Conservation (phyloP, 768 basidiomycete species). For the Pleurotus citrinopileatus region DNA sequence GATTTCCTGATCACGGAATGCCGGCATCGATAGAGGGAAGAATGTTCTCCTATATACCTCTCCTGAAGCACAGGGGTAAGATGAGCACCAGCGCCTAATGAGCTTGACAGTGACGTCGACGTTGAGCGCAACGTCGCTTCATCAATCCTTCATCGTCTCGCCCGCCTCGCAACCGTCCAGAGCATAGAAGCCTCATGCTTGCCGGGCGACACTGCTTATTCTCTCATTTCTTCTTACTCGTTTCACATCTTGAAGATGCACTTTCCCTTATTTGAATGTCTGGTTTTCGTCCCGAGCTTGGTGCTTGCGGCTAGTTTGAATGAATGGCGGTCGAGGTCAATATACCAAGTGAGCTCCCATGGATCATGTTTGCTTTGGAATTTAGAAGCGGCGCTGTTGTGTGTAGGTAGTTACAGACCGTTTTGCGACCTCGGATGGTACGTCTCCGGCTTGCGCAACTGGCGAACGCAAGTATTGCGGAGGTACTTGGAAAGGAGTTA, state of each 20-base stretch:
- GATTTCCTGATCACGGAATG: too few species aligned
- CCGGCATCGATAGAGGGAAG: too few species aligned
- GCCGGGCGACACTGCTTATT: too few species aligned
- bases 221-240: background rate
- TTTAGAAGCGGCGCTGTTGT: background rate
- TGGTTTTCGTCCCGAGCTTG: background rate
- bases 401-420: slow-evolving; percentile 61
- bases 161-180: too few species aligned
- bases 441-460: slow-evolving; percentile 49
- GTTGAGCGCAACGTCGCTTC: background rate
- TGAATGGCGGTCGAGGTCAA: slow-evolving; percentile 22
- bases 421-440: slow-evolving; percentile 51
- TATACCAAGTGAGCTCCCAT: slow-evolving; percentile 27
- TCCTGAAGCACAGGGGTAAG: too few species aligned
- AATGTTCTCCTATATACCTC: too few species aligned
- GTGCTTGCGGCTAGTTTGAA: slow-evolving; percentile 5
- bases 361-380: background rate
- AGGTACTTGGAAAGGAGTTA: slow-evolving; percentile 65
- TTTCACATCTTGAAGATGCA: slow-evolving; percentile 6
- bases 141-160: too few species aligned
- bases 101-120: background rate
- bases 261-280: background rate
- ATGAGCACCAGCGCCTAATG: too few species aligned
- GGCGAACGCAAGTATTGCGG: slow-evolving; percentile 62
- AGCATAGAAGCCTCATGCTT: too few species aligned